Conservation (phyloP, 345 rosid species). For the Sisymbrium irio region DNA sequence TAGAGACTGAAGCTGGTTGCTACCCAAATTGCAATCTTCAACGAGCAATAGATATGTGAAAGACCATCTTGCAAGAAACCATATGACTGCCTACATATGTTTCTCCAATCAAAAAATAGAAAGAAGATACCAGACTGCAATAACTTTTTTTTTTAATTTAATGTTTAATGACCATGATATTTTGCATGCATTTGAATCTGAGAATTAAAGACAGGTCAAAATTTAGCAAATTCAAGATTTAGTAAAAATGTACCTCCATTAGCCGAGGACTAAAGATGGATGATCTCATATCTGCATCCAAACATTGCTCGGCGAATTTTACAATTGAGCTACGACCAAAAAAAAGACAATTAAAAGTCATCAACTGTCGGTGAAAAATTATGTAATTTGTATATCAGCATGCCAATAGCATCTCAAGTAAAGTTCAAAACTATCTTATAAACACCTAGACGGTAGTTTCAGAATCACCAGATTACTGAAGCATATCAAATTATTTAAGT, state of each 20-base stretch:
- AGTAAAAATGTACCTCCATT: slow-evolving; percentile 67
- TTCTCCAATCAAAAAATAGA: slow-evolving; percentile 20
- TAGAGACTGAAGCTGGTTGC: slow-evolving; percentile 47
- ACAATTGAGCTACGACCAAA: slow-evolving; percentile 64
- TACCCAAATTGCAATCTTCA: slow-evolving; percentile 54
- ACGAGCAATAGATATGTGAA: slow-evolving; percentile 74
- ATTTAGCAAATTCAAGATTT: slow-evolving; percentile 2
- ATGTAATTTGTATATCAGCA: slow-evolving; percentile 16
- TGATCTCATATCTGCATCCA: slow-evolving; percentile 66
- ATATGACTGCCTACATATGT: slow-evolving; percentile 71
- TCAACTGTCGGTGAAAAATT: background rate
- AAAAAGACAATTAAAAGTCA: slow-evolving; percentile 11
- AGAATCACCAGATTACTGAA: slow-evolving; percentile 11
- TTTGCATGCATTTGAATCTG: slow-evolving; percentile 12
- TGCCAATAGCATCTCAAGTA: slow-evolving; percentile 7
- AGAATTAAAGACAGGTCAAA: slow-evolving; percentile 3
- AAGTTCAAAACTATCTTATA: slow-evolving; percentile 14
- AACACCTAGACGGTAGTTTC: slow-evolving; percentile 2
- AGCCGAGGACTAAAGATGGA: slow-evolving; percentile 94
- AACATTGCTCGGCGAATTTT: slow-evolving; percentile 77
- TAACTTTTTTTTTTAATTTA: background rate
- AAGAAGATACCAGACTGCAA: slow-evolving; percentile 7
- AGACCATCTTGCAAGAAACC: slow-evolving; percentile 99
- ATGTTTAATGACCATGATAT: background rate
- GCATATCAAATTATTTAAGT: slow-evolving; percentile 3